Conservation (phyloP, 140 eudicot species). For the Ambrosia hybrid region DNA sequence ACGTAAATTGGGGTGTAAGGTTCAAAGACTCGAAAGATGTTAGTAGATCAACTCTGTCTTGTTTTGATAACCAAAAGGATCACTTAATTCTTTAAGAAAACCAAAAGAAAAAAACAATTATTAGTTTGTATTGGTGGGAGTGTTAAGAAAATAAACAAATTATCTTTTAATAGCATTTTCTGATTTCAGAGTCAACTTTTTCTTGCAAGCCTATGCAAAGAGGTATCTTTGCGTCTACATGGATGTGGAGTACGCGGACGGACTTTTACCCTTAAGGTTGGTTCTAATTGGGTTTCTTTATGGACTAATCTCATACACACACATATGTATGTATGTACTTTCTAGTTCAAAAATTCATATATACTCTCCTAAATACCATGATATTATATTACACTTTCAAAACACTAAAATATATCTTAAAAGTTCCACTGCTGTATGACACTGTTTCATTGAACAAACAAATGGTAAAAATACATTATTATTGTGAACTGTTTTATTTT, state of each 20-base stretch:
- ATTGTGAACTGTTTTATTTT: no score
- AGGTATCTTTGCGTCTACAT: conserved; percentile 79
- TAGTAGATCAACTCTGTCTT: conserved; percentile 25
- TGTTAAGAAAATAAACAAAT: no score
- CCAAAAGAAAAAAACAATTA: neutral
- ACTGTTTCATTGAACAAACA: no score
- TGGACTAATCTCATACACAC: conserved; percentile 7
- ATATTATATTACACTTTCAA: no score
- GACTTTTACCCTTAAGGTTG: conserved; percentile 85
- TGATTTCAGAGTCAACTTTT: neutral
- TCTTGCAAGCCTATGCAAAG: conserved; percentile 74
- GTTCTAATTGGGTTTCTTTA: neutral
- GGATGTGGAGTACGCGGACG: conserved; percentile 83
- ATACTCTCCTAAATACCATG: no score
- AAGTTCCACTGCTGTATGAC: no score
- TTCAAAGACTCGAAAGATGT: conserved; percentile 75
- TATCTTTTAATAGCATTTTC: no score
- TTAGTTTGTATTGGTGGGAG: no score
- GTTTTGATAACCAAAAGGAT: conserved; percentile 16
- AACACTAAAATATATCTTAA: no score
- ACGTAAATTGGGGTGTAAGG: conserved; percentile 97
- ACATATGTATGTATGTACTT: no score
- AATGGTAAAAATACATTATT: no score
- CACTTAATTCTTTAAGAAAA: neutral
- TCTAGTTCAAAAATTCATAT: no score